Base-by-base conservation (phyloP, 768 basidiomycete species). In the Pisolithus sp. region DNA sequence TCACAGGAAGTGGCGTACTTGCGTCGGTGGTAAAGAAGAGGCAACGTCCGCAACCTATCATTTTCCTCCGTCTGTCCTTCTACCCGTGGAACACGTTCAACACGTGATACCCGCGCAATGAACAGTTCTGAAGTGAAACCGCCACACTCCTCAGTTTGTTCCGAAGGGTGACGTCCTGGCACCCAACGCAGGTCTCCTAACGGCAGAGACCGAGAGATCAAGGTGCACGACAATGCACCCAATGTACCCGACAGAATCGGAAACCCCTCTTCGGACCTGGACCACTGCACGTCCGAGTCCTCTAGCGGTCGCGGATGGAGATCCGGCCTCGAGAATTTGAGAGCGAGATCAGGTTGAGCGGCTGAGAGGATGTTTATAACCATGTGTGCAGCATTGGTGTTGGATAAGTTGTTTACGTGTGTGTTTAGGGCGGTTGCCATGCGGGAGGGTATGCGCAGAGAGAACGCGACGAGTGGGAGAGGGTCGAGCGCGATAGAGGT, bases 401-500 rank as follows among this genome's bases (percentile, higher is more conserved):
- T 21, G 38, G 57, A 51, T 13, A 59, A 45, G 20, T 50, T 50
- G 7, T 46, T 24, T 52, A 60, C 36, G 53, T 54, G 58, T 2
- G 72, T 49, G 49, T 71, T 69, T 24, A 89, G 75, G 1, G 80
- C 71, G 2, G 74, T 69, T 0, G 93, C 92, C 82, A 95, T 89
- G 4, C 92, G 77, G 0, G 93, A 95, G 4, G 94, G 94, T 17
- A 92, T 76, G 31, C 92, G 86, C 18, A 98, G 77, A 17, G 93
- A 86, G 66, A 97, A 98, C 0, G 91, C 79, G 61, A 98, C 79
- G 51, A 96, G 79, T 0, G 93, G 92, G 57, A 82, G 73, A 2
- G 94, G 94, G 57, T 92, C 82, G 76, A 98, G 81, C 2, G 94
- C 82, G 62, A 97, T 83, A 26, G 92, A 93, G 20, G 91, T 83